Percentiles rank a stretch among this genome's conserved stretches.
phyloP scores from a whole-genome alignment of 345 rosid species.

The Kandelia obovata region DNA sequence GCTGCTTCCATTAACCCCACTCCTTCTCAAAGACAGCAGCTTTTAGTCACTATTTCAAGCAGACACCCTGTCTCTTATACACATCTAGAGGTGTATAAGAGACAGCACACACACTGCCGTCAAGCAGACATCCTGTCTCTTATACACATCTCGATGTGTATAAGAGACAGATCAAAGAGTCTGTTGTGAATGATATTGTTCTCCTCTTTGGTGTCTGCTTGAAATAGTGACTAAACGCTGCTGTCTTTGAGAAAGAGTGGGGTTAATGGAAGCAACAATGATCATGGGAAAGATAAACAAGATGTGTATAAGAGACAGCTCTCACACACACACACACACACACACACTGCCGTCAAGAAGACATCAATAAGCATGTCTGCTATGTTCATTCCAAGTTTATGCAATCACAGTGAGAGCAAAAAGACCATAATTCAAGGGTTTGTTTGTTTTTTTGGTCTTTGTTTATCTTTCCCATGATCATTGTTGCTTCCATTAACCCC shows the following conservation, averaged over 20 bases:
- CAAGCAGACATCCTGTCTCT: too few species aligned
- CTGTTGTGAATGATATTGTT: conserved; percentile 31
- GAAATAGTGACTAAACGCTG: conserved; percentile 23
- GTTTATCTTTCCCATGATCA: conserved; percentile 19
- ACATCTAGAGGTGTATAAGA: too few species aligned
- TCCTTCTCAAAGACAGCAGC: conserved; percentile 6
- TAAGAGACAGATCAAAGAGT: conserved; percentile 36
- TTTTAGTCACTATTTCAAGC: conserved; percentile 24
- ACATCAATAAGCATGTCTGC: conserved; percentile 43
- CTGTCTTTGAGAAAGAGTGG: conserved; percentile 5
- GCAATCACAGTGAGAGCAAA: conserved; percentile 1
- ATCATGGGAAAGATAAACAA: conserved; percentile 18
- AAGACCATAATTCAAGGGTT: conserved; percentile 21
- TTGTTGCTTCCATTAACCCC: conserved; percentile 24
- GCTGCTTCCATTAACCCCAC: conserved; percentile 23
- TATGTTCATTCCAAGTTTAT: conserved; percentile 19
- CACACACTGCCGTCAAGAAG: conserved; percentile 23
- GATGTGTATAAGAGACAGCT: too few species aligned
- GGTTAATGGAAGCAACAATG: conserved; percentile 21
- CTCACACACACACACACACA: too few species aligned
- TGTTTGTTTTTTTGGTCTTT: conserved; percentile 17
- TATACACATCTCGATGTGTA: too few species aligned
- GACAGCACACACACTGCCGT: too few species aligned
- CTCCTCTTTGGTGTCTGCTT: conserved; percentile 27
- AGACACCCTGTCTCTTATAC: too few species aligned